Evolutionary conservation across 257 asterid species (phyloP), one percentile per base, ranked within the genome.

Genomic region (Solanum raphanifolium): DNA sequence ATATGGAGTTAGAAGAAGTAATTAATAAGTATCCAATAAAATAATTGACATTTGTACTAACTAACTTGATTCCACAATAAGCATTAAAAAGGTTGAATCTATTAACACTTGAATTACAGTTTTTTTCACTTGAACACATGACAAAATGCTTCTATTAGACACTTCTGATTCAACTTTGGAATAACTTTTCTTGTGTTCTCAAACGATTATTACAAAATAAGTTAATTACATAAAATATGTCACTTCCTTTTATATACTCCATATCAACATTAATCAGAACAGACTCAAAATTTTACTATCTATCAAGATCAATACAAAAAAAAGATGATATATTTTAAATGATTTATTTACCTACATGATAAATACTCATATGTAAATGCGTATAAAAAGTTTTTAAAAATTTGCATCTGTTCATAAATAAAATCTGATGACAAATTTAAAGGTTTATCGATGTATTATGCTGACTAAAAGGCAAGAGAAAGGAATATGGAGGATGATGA

Each of bases 91-190:
- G 65, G 25, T 1, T 18, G 11, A 18, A 55, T 55, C 1, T 20
- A 18, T 20, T 55, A 55, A 55, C 65, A 18, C n/a, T 7, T 55
- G 25, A 55, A 55, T 55, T 20, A 20, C 9, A 18, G 25, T 20
- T n/a, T n/a, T 1, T 5, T 25, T 25, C 9, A 25, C 7, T 12
- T 12, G 4, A 25, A 66, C 5, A 66, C 9, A 66, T n/a, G 2
- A 66, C 12, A 25, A 25, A 66, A 2, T 66, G 8, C 1, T 66
- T 25, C 0, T 66, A 66, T 12, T 29, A 27, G 36, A 27, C 21
- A 27, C 1, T 13, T 69, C 0, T 6, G 0, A 3, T 15, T 69
- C 0, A 29, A 29, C 2, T 29, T 29, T 29, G 5, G 1, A 69
- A 7, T 2, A 15, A 13, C 0, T 13, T 69, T 69, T 9, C 23